These are phyloP conservation scores for Agaricus blazei DNA, from an alignment of 768 basidiomycete species.

Conservation along the genomic window DNA sequence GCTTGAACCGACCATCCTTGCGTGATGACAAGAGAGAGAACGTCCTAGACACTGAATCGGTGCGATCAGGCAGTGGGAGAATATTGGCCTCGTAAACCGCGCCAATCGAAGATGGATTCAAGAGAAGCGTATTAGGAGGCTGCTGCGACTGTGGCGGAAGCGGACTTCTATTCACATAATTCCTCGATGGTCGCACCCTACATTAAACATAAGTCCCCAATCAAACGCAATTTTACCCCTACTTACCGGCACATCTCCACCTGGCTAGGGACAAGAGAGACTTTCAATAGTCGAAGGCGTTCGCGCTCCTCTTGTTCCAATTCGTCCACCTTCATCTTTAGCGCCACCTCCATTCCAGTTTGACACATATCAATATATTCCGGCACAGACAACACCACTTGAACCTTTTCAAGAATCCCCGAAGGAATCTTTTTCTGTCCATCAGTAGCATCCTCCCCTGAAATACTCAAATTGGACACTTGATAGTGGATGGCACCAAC, in stretches of 20 bases:
- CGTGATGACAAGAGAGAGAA: conserved; percentile 47
- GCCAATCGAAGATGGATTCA: conserved; percentile 49
- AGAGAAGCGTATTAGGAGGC: conserved; percentile 59
- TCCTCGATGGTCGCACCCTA: conserved; percentile 37
- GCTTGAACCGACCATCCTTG: conserved; percentile 41
- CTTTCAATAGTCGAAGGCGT: conserved; percentile 50
- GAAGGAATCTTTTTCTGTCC: conserved; percentile 35
- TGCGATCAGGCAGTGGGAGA: conserved; percentile 17
- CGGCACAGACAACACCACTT: conserved; percentile 62
- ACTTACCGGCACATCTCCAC: conserved; percentile 62
- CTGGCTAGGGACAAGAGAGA: conserved; percentile 57
- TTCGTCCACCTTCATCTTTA: conserved; percentile 57
- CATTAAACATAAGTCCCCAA: not conserved
- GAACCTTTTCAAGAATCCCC: conserved; percentile 55
- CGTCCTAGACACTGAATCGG: conserved; percentile 24
- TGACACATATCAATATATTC: conserved; percentile 43
- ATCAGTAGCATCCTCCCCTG: conserved; percentile 14
- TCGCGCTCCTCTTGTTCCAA: conserved; percentile 44
- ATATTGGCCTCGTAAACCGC: conserved; percentile 46
- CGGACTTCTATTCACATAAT: conserved; percentile 44
- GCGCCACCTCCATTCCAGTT: conserved; percentile 43
- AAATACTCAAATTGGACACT: conserved; percentile 30
- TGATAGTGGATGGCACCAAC: conserved; percentile 36
- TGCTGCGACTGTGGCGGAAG: conserved; percentile 53
- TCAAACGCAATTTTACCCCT: not conserved